Percentiles rank a stretch among this genome's conserved stretches.
These are phyloP conservation scores for Citrus cavaleriei DNA, from an alignment of 345 rosid genomes.

Conservation along the genomic window DNA sequence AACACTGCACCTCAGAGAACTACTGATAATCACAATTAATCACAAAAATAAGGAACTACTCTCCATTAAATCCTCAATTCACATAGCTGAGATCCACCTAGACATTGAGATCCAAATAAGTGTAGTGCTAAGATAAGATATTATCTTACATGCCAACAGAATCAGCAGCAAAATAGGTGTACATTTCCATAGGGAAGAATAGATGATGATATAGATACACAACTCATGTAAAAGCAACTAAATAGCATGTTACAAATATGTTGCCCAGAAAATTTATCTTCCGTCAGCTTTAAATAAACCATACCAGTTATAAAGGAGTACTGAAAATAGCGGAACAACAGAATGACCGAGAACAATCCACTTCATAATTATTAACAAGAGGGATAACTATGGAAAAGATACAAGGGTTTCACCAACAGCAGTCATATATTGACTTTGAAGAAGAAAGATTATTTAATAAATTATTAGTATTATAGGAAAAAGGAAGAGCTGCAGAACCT, in stretches of 20 bases:
- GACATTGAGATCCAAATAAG: constrained; percentile 5
- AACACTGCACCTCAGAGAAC: not conserved
- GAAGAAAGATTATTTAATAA: not conserved
- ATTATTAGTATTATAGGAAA: not conserved
- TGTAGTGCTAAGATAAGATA: not conserved
- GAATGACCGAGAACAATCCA: not conserved
- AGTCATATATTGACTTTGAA: not conserved
- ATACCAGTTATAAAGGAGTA: not conserved
- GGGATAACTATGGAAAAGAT: not conserved
- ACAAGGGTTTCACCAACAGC: not conserved
- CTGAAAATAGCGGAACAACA: not conserved
- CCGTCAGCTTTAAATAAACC: not conserved
- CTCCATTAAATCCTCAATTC: not conserved
- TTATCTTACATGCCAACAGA: constrained; percentile 9
- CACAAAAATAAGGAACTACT: constrained; percentile 7
- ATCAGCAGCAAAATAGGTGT: constrained; percentile 21
- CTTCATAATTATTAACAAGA: not conserved
- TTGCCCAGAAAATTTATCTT: constrained; percentile 3
- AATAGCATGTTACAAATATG: constrained; percentile 2
- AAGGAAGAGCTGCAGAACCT: not conserved
- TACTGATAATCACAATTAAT: constrained; percentile 2
- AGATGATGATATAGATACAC: constrained; percentile 6
- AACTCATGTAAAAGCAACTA: constrained; percentile 8
- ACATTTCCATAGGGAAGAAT: constrained; percentile 26
- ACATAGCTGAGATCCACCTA: constrained; percentile 9